A percentile compares a stretch with the other conserved stretches of the same genome.
phyloP scores from a whole-genome alignment of 2,329 filamentous ascomycete genomes.

The Fusarium compactum region DNA sequence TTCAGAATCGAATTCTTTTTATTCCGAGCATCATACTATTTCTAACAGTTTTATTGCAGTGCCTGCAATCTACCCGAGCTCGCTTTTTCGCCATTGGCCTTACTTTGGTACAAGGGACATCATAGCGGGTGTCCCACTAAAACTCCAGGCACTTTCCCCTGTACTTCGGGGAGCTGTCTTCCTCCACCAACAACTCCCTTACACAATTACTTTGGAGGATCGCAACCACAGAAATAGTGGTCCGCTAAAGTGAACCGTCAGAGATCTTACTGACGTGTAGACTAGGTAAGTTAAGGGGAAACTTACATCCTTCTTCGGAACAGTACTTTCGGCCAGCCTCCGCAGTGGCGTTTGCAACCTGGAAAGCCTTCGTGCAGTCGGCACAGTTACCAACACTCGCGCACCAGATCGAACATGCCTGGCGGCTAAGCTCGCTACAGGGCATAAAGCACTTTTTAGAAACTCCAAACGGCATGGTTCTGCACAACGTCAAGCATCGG shows the following conservation, averaged over 20 bases:
- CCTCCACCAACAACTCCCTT: too few species aligned
- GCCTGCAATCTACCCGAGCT: not conserved
- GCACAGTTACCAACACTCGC: not conserved
- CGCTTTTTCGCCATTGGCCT: not conserved
- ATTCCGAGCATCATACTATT: not conserved
- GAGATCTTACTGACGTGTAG: not conserved
- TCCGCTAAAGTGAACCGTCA: not conserved
- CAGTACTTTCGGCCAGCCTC: not conserved
- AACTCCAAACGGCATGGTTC: too few species aligned
- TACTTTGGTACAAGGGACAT: not conserved
- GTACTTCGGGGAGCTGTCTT: not conserved
- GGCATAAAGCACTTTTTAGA: too few species aligned
- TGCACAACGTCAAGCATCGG: too few species aligned
- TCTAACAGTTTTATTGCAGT: not conserved
- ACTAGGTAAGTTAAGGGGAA: accelerated
- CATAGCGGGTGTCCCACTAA: not conserved
- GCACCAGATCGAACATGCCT: not conserved
- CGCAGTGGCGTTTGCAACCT: not conserved
- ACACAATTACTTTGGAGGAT: not conserved
- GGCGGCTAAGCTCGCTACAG: too few species aligned
- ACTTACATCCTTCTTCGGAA: not conserved
- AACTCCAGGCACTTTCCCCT: not conserved
- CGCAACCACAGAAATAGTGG: not conserved
- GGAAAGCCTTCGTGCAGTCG: not conserved
- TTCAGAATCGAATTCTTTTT: not conserved